phyloP scores from a whole-genome alignment of 1,284 basidiomycete species.

The Porogramme epimiltina region DNA sequence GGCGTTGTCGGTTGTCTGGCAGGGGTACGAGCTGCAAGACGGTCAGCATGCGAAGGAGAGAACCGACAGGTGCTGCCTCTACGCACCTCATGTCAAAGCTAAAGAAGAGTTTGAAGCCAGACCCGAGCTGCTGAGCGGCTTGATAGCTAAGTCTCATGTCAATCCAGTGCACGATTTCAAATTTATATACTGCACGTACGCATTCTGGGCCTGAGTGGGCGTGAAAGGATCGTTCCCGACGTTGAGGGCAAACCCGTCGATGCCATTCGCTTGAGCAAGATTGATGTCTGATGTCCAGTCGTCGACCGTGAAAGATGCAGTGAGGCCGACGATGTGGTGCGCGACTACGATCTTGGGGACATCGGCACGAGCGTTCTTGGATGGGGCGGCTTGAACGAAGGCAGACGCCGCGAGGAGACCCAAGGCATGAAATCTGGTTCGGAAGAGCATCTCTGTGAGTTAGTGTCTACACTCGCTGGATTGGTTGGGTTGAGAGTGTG shows the following conservation, averaged over 20 bases:
- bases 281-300: slow-evolving; percentile 61
- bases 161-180: slow-evolving; percentile 1
- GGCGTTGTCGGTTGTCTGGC: slow-evolving; percentile 54
- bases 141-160: slow-evolving; percentile 40
- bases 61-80: background rate
- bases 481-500: slow-evolving; percentile 20
- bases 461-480: background rate
- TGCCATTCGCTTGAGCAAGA: slow-evolving; percentile 58
- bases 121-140: slow-evolving; percentile 55
- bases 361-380: slow-evolving; percentile 13
- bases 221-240: slow-evolving; percentile 66
- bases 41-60: background rate
- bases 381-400: slow-evolving; percentile 16
- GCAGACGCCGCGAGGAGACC: slow-evolving; percentile 19
- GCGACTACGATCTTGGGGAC: slow-evolving; percentile 57
- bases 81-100: slow-evolving; percentile 79
- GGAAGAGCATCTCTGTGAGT: slow-evolving; percentile 16
- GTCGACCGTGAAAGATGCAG: slow-evolving; percentile 58
- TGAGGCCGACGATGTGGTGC: slow-evolving; percentile 72
- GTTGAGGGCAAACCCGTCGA: slow-evolving; percentile 72
- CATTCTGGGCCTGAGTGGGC: slow-evolving; percentile 59
- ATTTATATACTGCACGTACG: slow-evolving; percentile 48
- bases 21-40: slow-evolving; percentile 52
- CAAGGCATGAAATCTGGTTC: slow-evolving; percentile 12
- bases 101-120: slow-evolving; percentile 77